Percentiles rank a stretch among this genome's conserved stretches.
phyloP scores from a whole-genome alignment of 148 eudicot genomes.

The Euryodendron excelsum region DNA sequence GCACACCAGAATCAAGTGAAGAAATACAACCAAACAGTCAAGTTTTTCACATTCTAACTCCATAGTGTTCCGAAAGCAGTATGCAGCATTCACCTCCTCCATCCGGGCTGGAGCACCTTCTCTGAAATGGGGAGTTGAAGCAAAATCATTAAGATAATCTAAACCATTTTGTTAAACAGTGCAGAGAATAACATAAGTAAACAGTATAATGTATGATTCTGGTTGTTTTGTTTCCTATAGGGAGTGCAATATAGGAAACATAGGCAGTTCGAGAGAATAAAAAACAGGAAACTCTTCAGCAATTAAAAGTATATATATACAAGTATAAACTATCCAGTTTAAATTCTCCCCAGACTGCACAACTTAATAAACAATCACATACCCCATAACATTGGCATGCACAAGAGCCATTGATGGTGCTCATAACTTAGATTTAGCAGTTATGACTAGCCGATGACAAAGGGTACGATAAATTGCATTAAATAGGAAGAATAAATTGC shows the following conservation, averaged over 20 bases:
- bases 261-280: not conserved
- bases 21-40: conserved; percentile 10
- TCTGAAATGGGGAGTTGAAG: conserved; percentile 32
- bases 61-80: conserved; percentile 3
- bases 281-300: not conserved
- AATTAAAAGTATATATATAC: not conserved
- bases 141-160: not conserved
- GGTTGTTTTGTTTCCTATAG: not conserved
- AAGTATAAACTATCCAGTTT: not conserved
- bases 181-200: conserved; percentile 1
- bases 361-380: not conserved
- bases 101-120: conserved; percentile 51
- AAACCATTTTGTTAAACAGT: not conserved
- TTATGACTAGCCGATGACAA: not conserved
- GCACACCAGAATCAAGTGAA: conserved; percentile 15
- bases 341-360: not conserved
- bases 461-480: not conserved
- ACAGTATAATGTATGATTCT: not conserved
- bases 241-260: not conserved
- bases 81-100: conserved; percentile 49
- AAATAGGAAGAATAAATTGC: not conserved
- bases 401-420: not conserved
- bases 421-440: not conserved
- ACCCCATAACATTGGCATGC: not conserved
- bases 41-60: conserved; percentile 16